Evolutionary conservation across 2,329 filamentous ascomycete species (phyloP), one percentile per base, ranked within the genome.

Genomic region (Elsinoe australis): DNA sequence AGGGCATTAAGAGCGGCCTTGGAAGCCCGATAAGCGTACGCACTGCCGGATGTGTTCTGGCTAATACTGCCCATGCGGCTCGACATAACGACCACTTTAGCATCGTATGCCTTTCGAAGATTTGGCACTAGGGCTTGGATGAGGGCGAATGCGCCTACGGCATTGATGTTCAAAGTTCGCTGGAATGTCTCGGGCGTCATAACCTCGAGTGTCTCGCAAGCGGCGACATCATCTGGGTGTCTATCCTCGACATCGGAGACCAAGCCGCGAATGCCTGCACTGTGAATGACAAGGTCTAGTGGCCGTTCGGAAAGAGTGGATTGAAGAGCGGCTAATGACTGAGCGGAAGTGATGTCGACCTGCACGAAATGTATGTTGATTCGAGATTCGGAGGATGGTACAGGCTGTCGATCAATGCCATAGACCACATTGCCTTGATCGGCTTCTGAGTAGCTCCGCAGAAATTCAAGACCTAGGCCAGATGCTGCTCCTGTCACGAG

Each of bases 1-100:
- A 73, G 61, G 4, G 67, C 65, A 52, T 73, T 72, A 28, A 71
- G 54, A 18, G 67, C 71, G 3, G 69, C 69, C 54, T 73, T 72
- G 33, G 63, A 67, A 3, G 70, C 68, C 6, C 70, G 59, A 53
- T 73, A 73, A 8, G 71, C 71, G 52, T 72, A 73, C 2, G 62
- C 68, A 2, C 64, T 63, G 0, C 70, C 70, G 1, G 58, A 57
- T 1, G 52, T 55, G 50, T 72, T 72, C 19, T 63, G 60, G 0
- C 58, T 52, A 6, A 72, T 50, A 9, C 64, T 67, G 3, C 69
- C 68, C 70, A 73, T 71, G 1, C 71, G 60, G 1, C 65, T 68
- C 1, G 66, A 65, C 58, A 73, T 63, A 12, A 72, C 50, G 5
- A 72, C 51, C 5, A 68, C 66, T 51, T 65, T 69, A 0, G 62